A percentile compares a stretch with the other conserved stretches of the same genome.
Conservation (phyloP, 2,329 filamentous ascomycete genomes). For the Xylariaceae sp. region DNA sequence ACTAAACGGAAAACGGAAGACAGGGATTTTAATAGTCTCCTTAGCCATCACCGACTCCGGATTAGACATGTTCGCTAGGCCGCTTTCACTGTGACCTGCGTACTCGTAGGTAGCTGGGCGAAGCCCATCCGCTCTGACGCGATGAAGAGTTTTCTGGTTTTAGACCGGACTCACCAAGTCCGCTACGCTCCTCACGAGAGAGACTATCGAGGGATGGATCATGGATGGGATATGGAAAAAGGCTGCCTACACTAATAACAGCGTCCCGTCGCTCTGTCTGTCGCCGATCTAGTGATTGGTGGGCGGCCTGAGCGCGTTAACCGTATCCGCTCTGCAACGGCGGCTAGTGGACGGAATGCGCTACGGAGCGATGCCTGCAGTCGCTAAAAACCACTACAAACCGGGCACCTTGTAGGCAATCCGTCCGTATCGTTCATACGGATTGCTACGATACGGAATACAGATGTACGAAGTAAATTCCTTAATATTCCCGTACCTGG, state of each 20-base stretch:
- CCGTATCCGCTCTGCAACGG: neutral
- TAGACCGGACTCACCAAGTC: neutral
- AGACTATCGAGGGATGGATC: neutral
- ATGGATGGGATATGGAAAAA: neutral
- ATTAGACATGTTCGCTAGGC: too few species aligned
- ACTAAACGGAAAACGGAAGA: too few species aligned
- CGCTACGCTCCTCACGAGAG: too few species aligned
- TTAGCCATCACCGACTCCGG: neutral
- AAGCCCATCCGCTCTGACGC: neutral
- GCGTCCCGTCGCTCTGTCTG: neutral
- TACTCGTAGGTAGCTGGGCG: neutral
- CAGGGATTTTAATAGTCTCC: neutral
- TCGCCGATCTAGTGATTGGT: neutral
- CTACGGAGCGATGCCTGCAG: neutral
- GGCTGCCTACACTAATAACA: neutral
- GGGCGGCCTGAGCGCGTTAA: neutral
- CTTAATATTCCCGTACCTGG: too few species aligned
- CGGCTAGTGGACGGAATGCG: neutral
- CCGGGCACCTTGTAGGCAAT: too few species aligned
- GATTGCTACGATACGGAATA: too few species aligned
- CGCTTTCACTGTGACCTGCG: neutral
- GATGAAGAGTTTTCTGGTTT: neutral
- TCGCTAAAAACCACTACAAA: neutral
- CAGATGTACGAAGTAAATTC: too few species aligned
- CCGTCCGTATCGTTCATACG: too few species aligned